Percentiles rank a stretch among this genome's conserved stretches.
These are phyloP conservation scores for Globisporangium echinulatum DNA, from an alignment of 352 stramenopile species.

Conservation along the genomic window DNA sequence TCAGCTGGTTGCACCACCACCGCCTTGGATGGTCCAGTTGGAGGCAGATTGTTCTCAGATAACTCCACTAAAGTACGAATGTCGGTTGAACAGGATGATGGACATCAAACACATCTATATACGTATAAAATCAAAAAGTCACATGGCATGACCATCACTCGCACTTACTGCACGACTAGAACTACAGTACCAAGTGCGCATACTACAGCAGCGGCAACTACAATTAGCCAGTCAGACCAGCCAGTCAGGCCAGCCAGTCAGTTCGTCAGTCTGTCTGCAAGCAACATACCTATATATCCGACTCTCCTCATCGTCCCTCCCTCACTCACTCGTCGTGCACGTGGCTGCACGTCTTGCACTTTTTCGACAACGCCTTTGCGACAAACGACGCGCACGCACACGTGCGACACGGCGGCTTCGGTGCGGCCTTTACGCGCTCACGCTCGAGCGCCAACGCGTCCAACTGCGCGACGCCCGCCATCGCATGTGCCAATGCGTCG, in stretches of 20 bases:
- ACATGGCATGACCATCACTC: background rate
- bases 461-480: slow-evolving; percentile 60
- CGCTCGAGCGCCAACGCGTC: slow-evolving; percentile 23
- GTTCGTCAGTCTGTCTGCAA: no score
- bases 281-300: no score
- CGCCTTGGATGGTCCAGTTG: background rate
- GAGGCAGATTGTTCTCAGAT: background rate
- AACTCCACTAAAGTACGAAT: background rate
- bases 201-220: no score
- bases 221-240: no score
- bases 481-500: slow-evolving; percentile 64
- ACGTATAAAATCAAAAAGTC: no score
- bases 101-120: no score
- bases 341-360: slow-evolving; percentile 69
- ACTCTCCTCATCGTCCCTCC: no score
- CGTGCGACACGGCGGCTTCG: slow-evolving; percentile 1
- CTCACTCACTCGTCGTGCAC: slow-evolving; percentile 35
- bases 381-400: slow-evolving; percentile 56
- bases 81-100: background rate
- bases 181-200: no score
- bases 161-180: no score
- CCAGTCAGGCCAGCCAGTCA: no score
- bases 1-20: background rate
- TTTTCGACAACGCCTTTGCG: slow-evolving; percentile 65
- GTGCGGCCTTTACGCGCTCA: slow-evolving; percentile 25